Percentiles rank a stretch among this genome's conserved stretches.
Conservation (phyloP, 2,329 filamentous ascomycete species). For the Calonectria ilicicola region DNA sequence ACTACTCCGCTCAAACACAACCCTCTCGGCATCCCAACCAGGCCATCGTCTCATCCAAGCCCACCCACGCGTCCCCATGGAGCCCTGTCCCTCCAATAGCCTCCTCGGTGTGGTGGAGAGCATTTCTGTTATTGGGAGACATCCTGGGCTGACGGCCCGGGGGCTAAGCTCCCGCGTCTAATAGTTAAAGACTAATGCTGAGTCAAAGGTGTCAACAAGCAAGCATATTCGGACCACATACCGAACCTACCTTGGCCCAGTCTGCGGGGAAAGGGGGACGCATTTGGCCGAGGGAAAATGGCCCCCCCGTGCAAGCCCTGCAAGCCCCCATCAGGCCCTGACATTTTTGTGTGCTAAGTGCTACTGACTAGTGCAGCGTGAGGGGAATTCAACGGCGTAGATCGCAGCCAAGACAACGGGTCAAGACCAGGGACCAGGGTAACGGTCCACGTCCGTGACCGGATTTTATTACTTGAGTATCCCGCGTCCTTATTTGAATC, state of each 20-base stretch:
- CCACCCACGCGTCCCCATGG: conserved; percentile 21
- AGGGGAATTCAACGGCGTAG: conserved; percentile 30
- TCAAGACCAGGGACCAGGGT: conserved; percentile 18
- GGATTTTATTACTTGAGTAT: conserved; percentile 19
- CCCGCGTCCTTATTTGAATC: conserved; percentile 33
- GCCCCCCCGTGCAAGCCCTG: neutral
- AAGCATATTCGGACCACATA: neutral
- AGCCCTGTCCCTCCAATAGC: conserved; percentile 25
- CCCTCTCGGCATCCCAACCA: neutral
- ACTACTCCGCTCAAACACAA: conserved; percentile 16
- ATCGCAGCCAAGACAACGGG: conserved; percentile 9
- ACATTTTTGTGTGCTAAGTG: neutral
- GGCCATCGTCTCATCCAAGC: conserved; percentile 24
- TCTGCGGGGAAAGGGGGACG: conserved; percentile 16
- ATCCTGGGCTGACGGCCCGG: conserved; percentile 11
- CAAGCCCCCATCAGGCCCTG: conserved; percentile 8
- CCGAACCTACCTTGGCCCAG: neutral
- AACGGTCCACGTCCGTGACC: conserved; percentile 38
- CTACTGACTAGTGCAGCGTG: conserved; percentile 23
- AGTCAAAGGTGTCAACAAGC: conserved; percentile 5
- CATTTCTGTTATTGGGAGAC: conserved; percentile 2
- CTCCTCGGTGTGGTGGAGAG: conserved; percentile 10
- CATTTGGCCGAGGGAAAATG: conserved; percentile 21
- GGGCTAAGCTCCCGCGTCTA: conserved; percentile 20
- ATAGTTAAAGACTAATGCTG: neutral